Conservation (phyloP, 257 asterid genomes). For the Rehmannia glutinosa region DNA sequence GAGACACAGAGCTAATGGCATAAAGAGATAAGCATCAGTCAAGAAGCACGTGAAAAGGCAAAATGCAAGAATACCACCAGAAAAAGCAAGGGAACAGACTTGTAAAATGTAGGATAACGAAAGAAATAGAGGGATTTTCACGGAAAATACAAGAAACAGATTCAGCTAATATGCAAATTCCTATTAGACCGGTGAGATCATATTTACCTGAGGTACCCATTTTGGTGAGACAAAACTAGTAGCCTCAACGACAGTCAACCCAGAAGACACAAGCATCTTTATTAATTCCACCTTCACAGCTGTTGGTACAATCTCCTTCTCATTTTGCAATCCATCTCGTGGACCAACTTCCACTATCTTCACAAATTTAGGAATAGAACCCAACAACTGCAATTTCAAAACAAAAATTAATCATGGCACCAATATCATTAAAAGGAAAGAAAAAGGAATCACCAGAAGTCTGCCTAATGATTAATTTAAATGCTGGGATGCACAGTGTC, state of each 20-base stretch:
- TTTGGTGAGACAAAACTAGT: slow-evolving; percentile 93
- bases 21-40: neutral
- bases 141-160: neutral
- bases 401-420: neutral
- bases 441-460: neutral
- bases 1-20: neutral
- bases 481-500: neutral
- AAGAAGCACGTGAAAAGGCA: neutral
- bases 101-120: neutral
- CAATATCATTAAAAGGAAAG: neutral
- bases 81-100: neutral
- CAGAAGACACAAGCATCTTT: slow-evolving; percentile 75
- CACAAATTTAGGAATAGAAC: slow-evolving; percentile 59
- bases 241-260: slow-evolving; percentile 80
- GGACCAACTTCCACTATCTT: slow-evolving; percentile 96
- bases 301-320: slow-evolving; percentile 78
- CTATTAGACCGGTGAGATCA: neutral
- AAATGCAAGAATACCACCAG: neutral
- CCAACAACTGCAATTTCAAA: slow-evolving; percentile 43
- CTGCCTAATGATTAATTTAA: neutral
- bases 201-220: slow-evolving; percentile 91
- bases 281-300: slow-evolving; percentile 77
- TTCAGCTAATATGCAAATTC: neutral
- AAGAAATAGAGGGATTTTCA: neutral
- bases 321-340: slow-evolving; percentile 89